Evolutionary conservation across 83 land plant species (phyloP), one percentile per base, ranked within the genome.

Genomic region (Picea abies): DNA sequence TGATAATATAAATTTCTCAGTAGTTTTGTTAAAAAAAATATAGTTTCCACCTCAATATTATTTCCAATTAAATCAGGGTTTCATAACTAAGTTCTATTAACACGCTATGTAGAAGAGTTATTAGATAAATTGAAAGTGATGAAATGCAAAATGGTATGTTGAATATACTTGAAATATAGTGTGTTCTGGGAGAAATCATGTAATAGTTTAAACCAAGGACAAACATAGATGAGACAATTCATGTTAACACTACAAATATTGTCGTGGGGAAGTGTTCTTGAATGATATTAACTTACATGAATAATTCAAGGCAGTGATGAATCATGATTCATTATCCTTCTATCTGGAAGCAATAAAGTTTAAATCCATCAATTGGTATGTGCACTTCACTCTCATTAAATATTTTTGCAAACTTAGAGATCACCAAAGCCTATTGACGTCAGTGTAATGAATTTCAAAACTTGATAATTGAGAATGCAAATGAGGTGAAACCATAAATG

Each of bases 221-320:
- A 78, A 87, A 90, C 4, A 88, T 88, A 56, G 92, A 89, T 35
- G 94, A 86, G 23, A 79, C 9, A 32, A 89, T 82, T 25, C 92
- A 94, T 17, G 85, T 84, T 32, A 91, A 80, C 25, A 93, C 68
- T 32, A 96, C 97, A 73, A 93, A 87, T 14, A 91, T 90, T 4
- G 93, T 56, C 10, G 86, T 91, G 17, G 88, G 88, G 29, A 80
- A 84, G 14, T 81, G 68, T 23, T 88, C 91, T 41, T 86, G 52
- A 23, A 90, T 82, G n/a, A n/a, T n/a, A n/a, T n/a, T n/a, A n/a
- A n/a, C n/a, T n/a, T n/a, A n/a, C n/a, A n/a, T n/a, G 15, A 71
- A 56, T 23, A 61, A 79, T 79, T 62, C 35, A 79, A 79, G 49
- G 10, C 16, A 44, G 23, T n/a, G 41, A 79, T 79, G 61, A 73